Conservation (phyloP, 805 yeast species). For the Lipomyces chichibuensis region DNA sequence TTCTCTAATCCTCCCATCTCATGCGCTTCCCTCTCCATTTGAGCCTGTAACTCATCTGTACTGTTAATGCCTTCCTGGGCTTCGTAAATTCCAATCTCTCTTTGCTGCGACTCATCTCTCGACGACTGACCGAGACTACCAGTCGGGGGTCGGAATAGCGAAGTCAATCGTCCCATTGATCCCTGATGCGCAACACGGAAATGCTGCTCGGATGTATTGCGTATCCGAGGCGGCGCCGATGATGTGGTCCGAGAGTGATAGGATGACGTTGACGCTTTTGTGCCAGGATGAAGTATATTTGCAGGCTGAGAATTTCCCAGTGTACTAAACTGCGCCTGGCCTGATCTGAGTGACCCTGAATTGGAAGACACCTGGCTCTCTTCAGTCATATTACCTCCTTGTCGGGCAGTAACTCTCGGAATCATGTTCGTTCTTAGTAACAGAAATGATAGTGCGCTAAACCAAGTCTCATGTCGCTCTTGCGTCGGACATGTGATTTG, state of each 20-base stretch:
- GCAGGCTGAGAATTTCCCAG: background rate
- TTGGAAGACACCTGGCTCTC: background rate
- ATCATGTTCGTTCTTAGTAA: constrained; percentile 47
- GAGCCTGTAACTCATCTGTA: constrained; percentile 11
- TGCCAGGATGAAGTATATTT: background rate
- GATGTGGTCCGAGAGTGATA: background rate
- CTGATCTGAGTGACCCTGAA: background rate
- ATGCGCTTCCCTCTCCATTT: constrained; percentile 39
- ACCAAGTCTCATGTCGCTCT: constrained; percentile 90
- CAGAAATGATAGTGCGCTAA: constrained; percentile 74
- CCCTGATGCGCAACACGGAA: constrained; percentile 11
- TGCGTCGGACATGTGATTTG: constrained; percentile 87
- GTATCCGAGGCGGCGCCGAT: background rate
- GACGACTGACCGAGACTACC: background rate
- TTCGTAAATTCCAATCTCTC: constrained; percentile 1
- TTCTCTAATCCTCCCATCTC: constrained; percentile 52
- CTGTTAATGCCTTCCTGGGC: constrained; percentile 14
- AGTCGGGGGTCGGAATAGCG: constrained; percentile 18
- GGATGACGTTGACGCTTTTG: background rate
- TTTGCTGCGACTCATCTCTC: background rate
- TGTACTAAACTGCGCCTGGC: background rate
- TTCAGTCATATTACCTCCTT: background rate
- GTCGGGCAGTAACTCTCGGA: constrained; percentile 36
- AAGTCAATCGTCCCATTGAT: constrained; percentile 23
- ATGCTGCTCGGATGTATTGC: background rate